Conservation (phyloP, 2,329 filamentous ascomycete genomes). For the Xylaria sp. region DNA sequence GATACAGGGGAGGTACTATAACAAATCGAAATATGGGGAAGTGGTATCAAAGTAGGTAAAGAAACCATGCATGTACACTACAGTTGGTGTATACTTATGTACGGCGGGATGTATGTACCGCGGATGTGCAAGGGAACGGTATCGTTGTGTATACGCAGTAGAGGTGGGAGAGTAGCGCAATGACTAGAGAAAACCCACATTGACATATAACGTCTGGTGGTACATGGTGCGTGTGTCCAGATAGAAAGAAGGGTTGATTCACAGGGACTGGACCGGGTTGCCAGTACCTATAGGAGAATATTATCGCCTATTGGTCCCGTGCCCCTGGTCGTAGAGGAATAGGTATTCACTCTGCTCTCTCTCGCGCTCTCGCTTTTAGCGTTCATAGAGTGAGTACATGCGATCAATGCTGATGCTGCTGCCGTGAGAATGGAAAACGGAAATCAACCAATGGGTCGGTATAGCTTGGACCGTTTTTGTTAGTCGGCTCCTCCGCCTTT, state of each 20-base stretch:
- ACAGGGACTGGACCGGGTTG: conserved; percentile 21
- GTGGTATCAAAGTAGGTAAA: conserved; percentile 15
- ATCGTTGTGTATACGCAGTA: conserved; percentile 29
- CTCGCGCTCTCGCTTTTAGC: conserved; percentile 19
- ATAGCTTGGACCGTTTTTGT: background rate
- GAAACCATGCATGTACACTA: conserved; percentile 19
- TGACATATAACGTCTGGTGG: conserved; percentile 33
- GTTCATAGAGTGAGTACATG: conserved; percentile 12
- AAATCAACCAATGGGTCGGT: background rate
- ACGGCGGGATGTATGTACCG: conserved; percentile 18
- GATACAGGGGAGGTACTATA: background rate
- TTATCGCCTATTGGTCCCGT: conserved; percentile 26
- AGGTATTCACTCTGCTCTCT: conserved; percentile 6
- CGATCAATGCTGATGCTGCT: background rate
- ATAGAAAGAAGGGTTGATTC: conserved; percentile 29
- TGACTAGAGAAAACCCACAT: conserved; percentile 28
- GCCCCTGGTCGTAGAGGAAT: conserved; percentile 24
- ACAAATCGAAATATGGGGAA: conserved; percentile 28
- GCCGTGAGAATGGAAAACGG: background rate
- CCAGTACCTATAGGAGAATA: conserved; percentile 3
- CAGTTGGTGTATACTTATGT: conserved; percentile 20
- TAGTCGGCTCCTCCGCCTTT: background rate
- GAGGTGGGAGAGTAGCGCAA: background rate
- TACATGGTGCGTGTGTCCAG: conserved; percentile 11
- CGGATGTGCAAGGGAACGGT: conserved; percentile 22